Percentiles rank a stretch among this genome's conserved stretches.
phyloP scores from a whole-genome alignment of 768 basidiomycete genomes.

The Macrolepiota dolichaula region DNA sequence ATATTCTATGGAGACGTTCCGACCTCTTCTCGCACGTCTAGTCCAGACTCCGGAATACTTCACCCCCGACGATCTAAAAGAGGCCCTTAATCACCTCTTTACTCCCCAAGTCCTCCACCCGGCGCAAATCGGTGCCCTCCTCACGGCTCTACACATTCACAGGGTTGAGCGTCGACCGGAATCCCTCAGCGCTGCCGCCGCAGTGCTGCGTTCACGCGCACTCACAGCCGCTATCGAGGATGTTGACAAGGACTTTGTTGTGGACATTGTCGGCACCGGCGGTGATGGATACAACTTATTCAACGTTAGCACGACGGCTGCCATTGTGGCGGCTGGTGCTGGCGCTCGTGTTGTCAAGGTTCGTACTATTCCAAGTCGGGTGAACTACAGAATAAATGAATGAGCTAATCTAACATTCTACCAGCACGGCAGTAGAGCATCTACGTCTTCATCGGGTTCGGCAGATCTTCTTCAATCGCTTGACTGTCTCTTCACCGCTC shows the following conservation, averaged over 20 bases:
- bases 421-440: slow-evolving; percentile 88
- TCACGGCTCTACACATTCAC: slow-evolving; percentile 81
- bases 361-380: slow-evolving; percentile 16
- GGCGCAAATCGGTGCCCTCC: slow-evolving; percentile 84
- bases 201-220: slow-evolving; percentile 67
- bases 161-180: slow-evolving; percentile 75
- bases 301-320: slow-evolving; percentile 96
- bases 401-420: neutral
- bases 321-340: slow-evolving; percentile 90
- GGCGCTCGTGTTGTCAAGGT: slow-evolving; percentile 94
- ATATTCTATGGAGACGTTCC: slow-evolving; percentile 56
- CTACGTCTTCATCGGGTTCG: slow-evolving; percentile 91
- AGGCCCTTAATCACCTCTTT: slow-evolving; percentile 73
- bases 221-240: slow-evolving; percentile 59
- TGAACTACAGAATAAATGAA: neutral
- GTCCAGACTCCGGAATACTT: slow-evolving; percentile 82
- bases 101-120: slow-evolving; percentile 61
- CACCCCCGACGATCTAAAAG: slow-evolving; percentile 67
- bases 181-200: slow-evolving; percentile 75
- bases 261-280: slow-evolving; percentile 89
- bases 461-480: slow-evolving; percentile 89
- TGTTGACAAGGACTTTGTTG: slow-evolving; percentile 66
- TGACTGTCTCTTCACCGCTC: slow-evolving; percentile 69
- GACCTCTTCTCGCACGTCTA: slow-evolving; percentile 70
- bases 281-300: slow-evolving; percentile 96